A percentile compares a stretch with the other conserved stretches of the same genome.
phyloP scores from a whole-genome alignment of 768 basidiomycete species.

The Hydnomerulius pinastri region DNA sequence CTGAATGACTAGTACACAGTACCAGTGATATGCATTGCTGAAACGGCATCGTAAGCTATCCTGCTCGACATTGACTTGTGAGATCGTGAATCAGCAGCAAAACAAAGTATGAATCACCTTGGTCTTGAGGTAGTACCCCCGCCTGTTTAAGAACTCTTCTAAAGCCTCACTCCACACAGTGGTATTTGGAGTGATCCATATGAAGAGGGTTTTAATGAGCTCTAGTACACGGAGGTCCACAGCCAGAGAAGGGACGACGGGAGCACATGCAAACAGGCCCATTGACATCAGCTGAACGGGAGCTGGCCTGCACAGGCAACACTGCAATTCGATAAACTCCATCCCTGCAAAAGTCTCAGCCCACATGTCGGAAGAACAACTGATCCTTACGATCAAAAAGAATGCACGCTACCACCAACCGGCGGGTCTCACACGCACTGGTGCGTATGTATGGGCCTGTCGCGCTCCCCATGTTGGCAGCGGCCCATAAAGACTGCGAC shows the following conservation, averaged over 20 bases:
- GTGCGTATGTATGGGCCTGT: too few species aligned
- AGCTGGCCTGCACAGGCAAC: conserved; percentile 14
- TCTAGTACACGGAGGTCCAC: conserved; percentile 33
- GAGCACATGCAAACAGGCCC: conserved; percentile 31
- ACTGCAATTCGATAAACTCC: too few species aligned
- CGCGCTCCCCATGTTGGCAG: too few species aligned
- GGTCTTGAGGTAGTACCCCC: conserved; percentile 9
- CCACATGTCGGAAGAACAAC: too few species aligned
- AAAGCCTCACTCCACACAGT: conserved; percentile 10
- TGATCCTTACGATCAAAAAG: too few species aligned
- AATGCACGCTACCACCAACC: too few species aligned
- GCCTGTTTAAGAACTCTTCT: conserved; percentile 4
- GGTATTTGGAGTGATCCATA: conserved; percentile 11
- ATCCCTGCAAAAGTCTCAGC: too few species aligned
- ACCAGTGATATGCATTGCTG: conserved; percentile 27
- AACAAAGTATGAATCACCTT: neutral
- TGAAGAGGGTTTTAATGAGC: conserved; percentile 17
- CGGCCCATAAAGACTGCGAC: too few species aligned
- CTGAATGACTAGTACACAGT: conserved; percentile 2
- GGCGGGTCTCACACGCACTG: too few species aligned
- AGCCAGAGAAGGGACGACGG: conserved; percentile 30
- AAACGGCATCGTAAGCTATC: conserved; percentile 26
- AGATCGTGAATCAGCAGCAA: neutral
- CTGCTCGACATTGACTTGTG: conserved; percentile 10
- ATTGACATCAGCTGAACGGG: conserved; percentile 24